phyloP scores from a whole-genome alignment of 1,284 basidiomycete species.

The Puccinia sorghi region DNA sequence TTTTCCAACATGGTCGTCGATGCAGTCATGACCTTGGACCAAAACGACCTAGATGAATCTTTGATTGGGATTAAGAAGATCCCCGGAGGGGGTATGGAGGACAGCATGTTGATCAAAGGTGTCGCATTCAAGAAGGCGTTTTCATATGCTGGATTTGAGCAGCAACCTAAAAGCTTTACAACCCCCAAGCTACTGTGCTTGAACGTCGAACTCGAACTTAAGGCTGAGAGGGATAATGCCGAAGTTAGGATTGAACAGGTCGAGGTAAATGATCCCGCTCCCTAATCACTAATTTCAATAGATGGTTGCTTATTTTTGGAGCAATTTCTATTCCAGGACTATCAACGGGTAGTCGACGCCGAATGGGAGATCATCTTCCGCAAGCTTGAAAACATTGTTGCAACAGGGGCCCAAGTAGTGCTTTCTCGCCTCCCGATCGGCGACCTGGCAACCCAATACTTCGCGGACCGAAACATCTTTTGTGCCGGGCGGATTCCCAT shows the following conservation, averaged over 20 bases:
- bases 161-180: slow-evolving; percentile 92
- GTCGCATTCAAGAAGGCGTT: slow-evolving; percentile 99
- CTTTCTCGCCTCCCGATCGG: slow-evolving; percentile 98
- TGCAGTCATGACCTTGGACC: slow-evolving; percentile 88
- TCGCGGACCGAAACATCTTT: slow-evolving; percentile 98
- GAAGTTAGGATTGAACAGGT: slow-evolving; percentile 96
- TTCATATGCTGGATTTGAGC: slow-evolving; percentile 98
- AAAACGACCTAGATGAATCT: slow-evolving; percentile 89
- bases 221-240: slow-evolving; percentile 99
- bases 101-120: slow-evolving; percentile 81
- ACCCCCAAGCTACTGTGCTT: slow-evolving; percentile 88
- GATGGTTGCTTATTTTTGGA: background rate
- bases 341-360: slow-evolving; percentile 98
- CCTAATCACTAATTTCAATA: background rate
- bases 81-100: slow-evolving; percentile 92
- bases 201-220: slow-evolving; percentile 98
- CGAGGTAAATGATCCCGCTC: slow-evolving; percentile 60
- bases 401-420: slow-evolving; percentile 95
- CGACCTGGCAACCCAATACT: slow-evolving; percentile 98
- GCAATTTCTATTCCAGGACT: slow-evolving; percentile 64
- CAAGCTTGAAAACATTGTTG: slow-evolving; percentile 93
- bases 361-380: slow-evolving; percentile 99
- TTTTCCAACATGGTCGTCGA: slow-evolving; percentile 99
- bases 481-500: slow-evolving; percentile 93
- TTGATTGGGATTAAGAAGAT: slow-evolving; percentile 99